phyloP scores from a whole-genome alignment of 805 yeast genomes.

The Candida jianshihensis region DNA sequence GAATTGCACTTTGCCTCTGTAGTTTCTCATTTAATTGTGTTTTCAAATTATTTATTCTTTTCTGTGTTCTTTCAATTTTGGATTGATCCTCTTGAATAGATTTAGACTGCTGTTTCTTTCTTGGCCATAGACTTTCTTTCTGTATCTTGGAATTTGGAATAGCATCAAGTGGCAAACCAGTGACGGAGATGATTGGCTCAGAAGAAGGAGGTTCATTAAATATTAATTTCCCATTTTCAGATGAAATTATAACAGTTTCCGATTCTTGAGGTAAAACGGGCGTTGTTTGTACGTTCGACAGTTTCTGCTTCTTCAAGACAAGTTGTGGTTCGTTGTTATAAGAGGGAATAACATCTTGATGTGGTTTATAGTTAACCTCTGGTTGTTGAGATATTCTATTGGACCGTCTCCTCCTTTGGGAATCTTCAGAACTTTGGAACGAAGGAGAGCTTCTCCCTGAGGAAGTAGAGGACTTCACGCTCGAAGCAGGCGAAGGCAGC shows the following conservation, averaged over 20 bases:
- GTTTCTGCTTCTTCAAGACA: slow-evolving; percentile 6
- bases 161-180: slow-evolving; percentile 70
- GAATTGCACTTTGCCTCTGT: slow-evolving; percentile 15
- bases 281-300: neutral
- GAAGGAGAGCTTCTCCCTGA: slow-evolving; percentile 4
- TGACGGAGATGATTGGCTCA: slow-evolving; percentile 49
- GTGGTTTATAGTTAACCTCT: neutral
- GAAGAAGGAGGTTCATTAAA: slow-evolving; percentile 51
- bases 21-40: slow-evolving; percentile 15
- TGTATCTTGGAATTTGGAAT: slow-evolving; percentile 55
- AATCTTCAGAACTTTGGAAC: neutral
- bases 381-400: slow-evolving; percentile 4
- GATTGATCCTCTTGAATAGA: neutral
- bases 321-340: neutral
- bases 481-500: slow-evolving; percentile 3
- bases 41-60: slow-evolving; percentile 5
- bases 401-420: slow-evolving; percentile 5
- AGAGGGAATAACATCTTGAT: neutral
- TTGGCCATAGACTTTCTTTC: slow-evolving; percentile 49
- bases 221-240: slow-evolving; percentile 3
- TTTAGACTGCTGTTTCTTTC: slow-evolving; percentile 22
- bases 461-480: slow-evolving; percentile 1
- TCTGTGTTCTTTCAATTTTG: slow-evolving; percentile 1
- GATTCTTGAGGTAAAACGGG: neutral
- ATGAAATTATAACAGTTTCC: neutral